Evolutionary conservation across 2,329 filamentous ascomycete genomes (phyloP), one percentile per base, ranked within the genome.

Genomic region (Cordyceps farinosa): DNA sequence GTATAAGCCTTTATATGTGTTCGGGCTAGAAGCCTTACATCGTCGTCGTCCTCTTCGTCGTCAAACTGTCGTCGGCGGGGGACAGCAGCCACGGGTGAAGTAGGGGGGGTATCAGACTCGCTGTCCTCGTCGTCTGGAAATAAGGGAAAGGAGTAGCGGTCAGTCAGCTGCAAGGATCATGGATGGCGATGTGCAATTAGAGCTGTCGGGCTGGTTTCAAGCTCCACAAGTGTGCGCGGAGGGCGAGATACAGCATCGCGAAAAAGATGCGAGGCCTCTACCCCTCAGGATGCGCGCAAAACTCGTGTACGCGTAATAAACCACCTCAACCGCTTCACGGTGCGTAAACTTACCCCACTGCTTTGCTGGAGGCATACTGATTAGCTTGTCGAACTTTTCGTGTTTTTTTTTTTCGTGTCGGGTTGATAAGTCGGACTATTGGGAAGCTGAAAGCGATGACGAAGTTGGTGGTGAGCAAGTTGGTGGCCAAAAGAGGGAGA

Each of bases 11-110:
- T 32, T 7, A 4, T n/a, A 27, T 44, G 7, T 30, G 40, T 36
- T 47, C 30, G 7, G 11, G 11, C 2, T n/a, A 10, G 3, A 27
- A 27, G 45, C 75, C 83, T 72, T 84, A 94, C 93, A 78, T 96
- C 91, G 70, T 82, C 82, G 68, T 90, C 88, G 40, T 93, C 89
- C 77, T 97, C 93, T 75, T 98, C 94, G 70, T 98, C 94, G 70
- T 95, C 92, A 73, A 97, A 97, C 80, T 95, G 78, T 66, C 74
- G 78, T 66, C 82, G 79, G 67, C 81, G 79, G 59, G 72, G 70
- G 63, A 74, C 72, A 29, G 73, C 74, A 45, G 71, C 75, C 54
- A 75, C 69, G 2, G 76, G 74, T 38, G 72, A 70, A 55, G 73
- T 69, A 51, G 72, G 66, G 61, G 71, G 72, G 68, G 73, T 73